phyloP scores from a whole-genome alignment of 768 basidiomycete species.

The Suillus variegatus region DNA sequence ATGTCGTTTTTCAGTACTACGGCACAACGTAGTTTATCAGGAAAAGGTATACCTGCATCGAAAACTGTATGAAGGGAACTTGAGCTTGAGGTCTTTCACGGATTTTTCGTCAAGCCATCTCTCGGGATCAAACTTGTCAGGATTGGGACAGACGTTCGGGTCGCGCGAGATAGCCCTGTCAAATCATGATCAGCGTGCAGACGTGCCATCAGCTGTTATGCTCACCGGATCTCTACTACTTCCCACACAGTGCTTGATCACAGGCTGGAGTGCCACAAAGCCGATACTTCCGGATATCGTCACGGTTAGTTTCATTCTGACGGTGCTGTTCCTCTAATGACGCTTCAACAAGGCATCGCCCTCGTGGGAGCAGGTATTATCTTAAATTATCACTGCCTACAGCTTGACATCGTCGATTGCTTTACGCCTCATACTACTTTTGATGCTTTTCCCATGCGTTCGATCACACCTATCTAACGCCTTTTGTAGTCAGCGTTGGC shows the following conservation, averaged over 20 bases:
- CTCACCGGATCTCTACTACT: slow-evolving; percentile 57
- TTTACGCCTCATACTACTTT: slow-evolving; percentile 71
- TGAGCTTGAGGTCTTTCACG: slow-evolving; percentile 53
- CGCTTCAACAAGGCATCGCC: slow-evolving; percentile 48
- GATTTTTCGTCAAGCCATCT: slow-evolving; percentile 51
- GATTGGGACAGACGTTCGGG: slow-evolving; percentile 55
- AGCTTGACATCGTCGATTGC: slow-evolving; percentile 67
- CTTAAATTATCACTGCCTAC: slow-evolving; percentile 59
- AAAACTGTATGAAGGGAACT: slow-evolving; percentile 57
- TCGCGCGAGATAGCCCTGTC: slow-evolving; percentile 57
- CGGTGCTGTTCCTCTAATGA: slow-evolving; percentile 8
- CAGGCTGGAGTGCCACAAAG: slow-evolving; percentile 67
- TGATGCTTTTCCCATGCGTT: slow-evolving; percentile 36
- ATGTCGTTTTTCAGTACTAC: not conserved
- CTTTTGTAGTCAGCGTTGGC: slow-evolving; percentile 52
- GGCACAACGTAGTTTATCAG: not conserved
- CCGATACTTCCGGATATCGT: slow-evolving; percentile 53
- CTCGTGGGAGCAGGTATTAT: slow-evolving; percentile 60
- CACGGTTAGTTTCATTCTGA: slow-evolving; percentile 35
- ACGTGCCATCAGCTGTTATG: slow-evolving; percentile 36
- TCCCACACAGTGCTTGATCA: slow-evolving; percentile 63
- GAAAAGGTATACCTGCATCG: slow-evolving; percentile 39
- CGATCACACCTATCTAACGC: not conserved
- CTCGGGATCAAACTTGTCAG: slow-evolving; percentile 58
- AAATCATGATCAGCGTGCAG: not conserved